These are phyloP conservation scores for Hymenoscyphus repandus DNA, from an alignment of 2,329 filamentous ascomycete species.

Conservation along the genomic window DNA sequence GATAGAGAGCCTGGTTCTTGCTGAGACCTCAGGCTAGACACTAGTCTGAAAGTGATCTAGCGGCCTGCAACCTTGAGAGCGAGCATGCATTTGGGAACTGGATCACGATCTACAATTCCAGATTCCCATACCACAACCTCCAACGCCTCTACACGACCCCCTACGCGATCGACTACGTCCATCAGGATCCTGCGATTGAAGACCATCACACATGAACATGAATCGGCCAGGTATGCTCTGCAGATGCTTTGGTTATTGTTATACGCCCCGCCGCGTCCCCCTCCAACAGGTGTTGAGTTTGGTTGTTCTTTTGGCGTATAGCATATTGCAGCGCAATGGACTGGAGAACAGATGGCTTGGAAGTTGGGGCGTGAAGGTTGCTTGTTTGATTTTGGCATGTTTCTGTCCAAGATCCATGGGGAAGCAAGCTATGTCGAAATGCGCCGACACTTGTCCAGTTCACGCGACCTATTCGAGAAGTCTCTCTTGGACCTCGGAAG, in stretches of 20 bases:
- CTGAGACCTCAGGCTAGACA: background rate
- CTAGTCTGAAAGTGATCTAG: background rate
- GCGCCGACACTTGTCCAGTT: background rate
- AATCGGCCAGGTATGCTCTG: conserved; percentile 31
- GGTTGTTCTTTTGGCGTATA: background rate
- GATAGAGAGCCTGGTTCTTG: too few relatives aligned
- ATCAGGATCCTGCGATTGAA: background rate
- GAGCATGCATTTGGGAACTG: background rate
- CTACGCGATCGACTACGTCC: background rate
- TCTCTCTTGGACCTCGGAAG: background rate
- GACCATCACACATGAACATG: conserved; percentile 19
- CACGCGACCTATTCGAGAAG: background rate
- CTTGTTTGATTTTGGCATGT: too few relatives aligned
- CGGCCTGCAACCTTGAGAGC: conserved; percentile 4
- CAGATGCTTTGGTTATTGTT: conserved; percentile 20
- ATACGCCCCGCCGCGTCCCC: conserved; percentile 24
- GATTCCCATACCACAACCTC: conserved; percentile 3
- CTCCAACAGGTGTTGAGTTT: conserved; percentile 2
- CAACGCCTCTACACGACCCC: background rate
- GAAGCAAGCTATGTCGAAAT: background rate
- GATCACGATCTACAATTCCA: conserved; percentile 9
- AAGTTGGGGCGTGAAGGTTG: background rate
- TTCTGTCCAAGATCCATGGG: too few relatives aligned
- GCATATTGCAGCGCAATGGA: background rate
- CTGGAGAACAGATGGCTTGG: background rate